Evolutionary conservation across 176 grass and related monocot species (phyloP), one percentile per base, ranked within the genome.

Genomic region (Oryza meyeriana): DNA sequence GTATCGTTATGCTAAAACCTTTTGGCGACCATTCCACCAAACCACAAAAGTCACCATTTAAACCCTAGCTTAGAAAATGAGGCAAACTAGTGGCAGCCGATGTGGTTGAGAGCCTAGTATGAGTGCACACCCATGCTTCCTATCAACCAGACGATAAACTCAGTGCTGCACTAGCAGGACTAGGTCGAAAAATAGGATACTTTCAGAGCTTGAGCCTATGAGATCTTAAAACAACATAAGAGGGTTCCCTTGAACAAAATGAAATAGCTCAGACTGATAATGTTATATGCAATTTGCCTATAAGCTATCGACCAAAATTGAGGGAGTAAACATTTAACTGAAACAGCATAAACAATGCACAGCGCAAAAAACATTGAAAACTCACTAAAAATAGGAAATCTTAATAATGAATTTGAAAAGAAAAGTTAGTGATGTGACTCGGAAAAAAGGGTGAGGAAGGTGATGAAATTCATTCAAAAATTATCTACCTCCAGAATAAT

Each of bases 221-320:
- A 76, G 50, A 8, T 12, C 11, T 24, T 29, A 59, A 52, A 59
- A 36, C 45, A 34, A 18, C 24, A 83, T 10, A 55, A 36, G 45
- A 77, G 14, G 74, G 65, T 16, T 34, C 22, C 44, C 78, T 45
- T 86, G 77, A 65, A 73, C 31, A 39, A 58, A 74, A 40, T 12
- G 42, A 20, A 81, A 58, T 4, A 55, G 59, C 42, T 67, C 65
- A 69, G 78, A 66, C 44, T 26, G 35, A 48, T 47, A 35, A 28
- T 72, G 32, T 40, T 64, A 81, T 20, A 59, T 59, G n/a, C 55
- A 59, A 25, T 58, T 65, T 39, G 36, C 40, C 36, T 72, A 57
- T 36, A 74, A 67, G 74, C n/a, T 65, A 78, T 83, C 77, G 26
- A 41, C 35, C 44, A 48, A 77, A 77, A 78, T 5, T 0, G 61